phyloP scores from a whole-genome alignment of 2,329 filamentous ascomycete species.

The Truncatella angustata region DNA sequence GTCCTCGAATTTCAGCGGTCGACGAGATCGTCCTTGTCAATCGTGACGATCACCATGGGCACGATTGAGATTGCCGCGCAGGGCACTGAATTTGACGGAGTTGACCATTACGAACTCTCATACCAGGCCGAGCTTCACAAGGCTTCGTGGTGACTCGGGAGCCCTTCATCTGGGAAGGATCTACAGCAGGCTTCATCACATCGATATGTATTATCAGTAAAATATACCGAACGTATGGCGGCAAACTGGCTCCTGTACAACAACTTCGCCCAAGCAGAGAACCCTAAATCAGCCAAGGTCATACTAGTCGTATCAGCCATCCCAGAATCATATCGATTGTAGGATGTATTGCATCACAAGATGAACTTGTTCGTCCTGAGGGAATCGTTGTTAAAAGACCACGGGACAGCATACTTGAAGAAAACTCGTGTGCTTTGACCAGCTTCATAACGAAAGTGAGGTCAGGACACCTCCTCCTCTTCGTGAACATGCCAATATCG shows the following conservation, averaged over 20 bases:
- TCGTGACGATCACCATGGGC: too few relatives aligned
- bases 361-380: not conserved
- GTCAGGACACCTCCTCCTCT: not conserved
- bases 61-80: not conserved
- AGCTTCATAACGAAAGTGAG: not conserved
- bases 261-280: not conserved
- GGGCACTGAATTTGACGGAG: not conserved
- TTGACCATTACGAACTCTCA: not conserved
- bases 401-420: not conserved
- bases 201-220: not conserved
- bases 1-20: too few relatives aligned
- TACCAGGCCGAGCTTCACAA: not conserved
- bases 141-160: not conserved
- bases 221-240: not conserved
- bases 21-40: too few relatives aligned
- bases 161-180: not conserved
- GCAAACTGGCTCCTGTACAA: not conserved
- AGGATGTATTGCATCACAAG: too few relatives aligned
- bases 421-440: not conserved
- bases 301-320: not conserved
- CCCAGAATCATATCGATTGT: too few relatives aligned
- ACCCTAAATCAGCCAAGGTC: not conserved
- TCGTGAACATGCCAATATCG: not conserved
- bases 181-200: not conserved
- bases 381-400: not conserved